These are phyloP conservation scores for Xylaria sp. DNA, from an alignment of 2,329 filamentous ascomycete genomes.

Conservation along the genomic window DNA sequence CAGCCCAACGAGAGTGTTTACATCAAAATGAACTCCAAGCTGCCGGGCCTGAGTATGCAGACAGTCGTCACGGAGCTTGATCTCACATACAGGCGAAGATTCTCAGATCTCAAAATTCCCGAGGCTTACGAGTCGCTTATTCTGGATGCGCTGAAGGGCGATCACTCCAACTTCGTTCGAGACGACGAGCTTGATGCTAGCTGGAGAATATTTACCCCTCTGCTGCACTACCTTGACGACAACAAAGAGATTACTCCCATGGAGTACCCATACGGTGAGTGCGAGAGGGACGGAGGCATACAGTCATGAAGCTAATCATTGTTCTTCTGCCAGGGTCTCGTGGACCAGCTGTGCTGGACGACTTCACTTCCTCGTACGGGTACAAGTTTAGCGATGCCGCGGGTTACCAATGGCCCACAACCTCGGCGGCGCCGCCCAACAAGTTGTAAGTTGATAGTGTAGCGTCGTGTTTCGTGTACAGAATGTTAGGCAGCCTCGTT, in stretches of 20 bases:
- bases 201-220: conserved; percentile 98
- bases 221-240: conserved; percentile 97
- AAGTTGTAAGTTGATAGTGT: conserved; percentile 75
- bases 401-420: conserved; percentile 94
- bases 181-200: conserved; percentile 96
- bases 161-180: conserved; percentile 99
- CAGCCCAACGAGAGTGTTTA: conserved; percentile 99
- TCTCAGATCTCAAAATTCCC: conserved; percentile 99
- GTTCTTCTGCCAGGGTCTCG: conserved; percentile 77
- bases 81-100: conserved; percentile 95
- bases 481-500: conserved; percentile 44
- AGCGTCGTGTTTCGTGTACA: conserved; percentile 40
- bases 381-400: conserved; percentile 99
- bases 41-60: conserved; percentile 98
- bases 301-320: conserved; percentile 9
- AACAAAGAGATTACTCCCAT: conserved; percentile 99
- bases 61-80: conserved; percentile 98
- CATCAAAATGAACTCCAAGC: conserved; percentile 99
- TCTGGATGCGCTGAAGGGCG: conserved; percentile 95
- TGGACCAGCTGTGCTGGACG: conserved; percentile 93
- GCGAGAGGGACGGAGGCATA: background rate
- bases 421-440: conserved; percentile 74
- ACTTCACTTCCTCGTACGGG: conserved; percentile 97
- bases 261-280: conserved; percentile 98
- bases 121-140: conserved; percentile 99